phyloP scores from a whole-genome alignment of 208 protist species.

The Sergeia podlipaevii region DNA sequence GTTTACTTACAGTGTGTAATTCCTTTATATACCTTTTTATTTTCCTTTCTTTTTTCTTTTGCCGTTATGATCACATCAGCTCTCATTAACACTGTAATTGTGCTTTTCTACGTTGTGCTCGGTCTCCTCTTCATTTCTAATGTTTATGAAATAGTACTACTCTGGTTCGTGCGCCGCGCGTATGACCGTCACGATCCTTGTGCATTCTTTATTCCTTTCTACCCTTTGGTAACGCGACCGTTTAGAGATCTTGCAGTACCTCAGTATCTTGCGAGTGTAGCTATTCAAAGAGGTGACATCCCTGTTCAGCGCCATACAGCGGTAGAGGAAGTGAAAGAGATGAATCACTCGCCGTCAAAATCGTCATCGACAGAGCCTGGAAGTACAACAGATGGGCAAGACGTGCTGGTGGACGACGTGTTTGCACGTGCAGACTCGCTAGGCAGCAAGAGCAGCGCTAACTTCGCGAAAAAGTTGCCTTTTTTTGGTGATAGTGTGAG shows the following conservation, averaged over 20 bases:
- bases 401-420: no score
- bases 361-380: no score
- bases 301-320: no score
- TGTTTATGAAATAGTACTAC: constrained; percentile 12
- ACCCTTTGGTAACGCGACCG: constrained; percentile 34
- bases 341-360: no score
- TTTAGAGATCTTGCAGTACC: constrained; percentile 35
- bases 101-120: constrained; percentile 20
- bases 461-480: no score
- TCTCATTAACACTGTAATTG: constrained; percentile 33
- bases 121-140: constrained; percentile 15
- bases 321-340: no score
- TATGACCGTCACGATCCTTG: constrained; percentile 23
- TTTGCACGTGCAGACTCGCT: no score
- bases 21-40: constrained; percentile 10
- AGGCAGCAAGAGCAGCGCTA: no score
- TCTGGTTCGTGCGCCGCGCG: constrained; percentile 15
- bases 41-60: constrained; percentile 7
- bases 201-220: constrained; percentile 38
- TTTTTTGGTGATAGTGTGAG: no score
- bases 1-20: constrained; percentile 5
- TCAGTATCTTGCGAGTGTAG: constrained; percentile 21
- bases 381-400: no score
- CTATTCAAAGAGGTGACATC: no score
- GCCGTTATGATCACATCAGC: not conserved